A percentile compares a stretch with the other conserved stretches of the same genome.
These are phyloP conservation scores for Margaritispora aquatica DNA, from an alignment of 495 filamentous ascomycete species.

Conservation along the genomic window DNA sequence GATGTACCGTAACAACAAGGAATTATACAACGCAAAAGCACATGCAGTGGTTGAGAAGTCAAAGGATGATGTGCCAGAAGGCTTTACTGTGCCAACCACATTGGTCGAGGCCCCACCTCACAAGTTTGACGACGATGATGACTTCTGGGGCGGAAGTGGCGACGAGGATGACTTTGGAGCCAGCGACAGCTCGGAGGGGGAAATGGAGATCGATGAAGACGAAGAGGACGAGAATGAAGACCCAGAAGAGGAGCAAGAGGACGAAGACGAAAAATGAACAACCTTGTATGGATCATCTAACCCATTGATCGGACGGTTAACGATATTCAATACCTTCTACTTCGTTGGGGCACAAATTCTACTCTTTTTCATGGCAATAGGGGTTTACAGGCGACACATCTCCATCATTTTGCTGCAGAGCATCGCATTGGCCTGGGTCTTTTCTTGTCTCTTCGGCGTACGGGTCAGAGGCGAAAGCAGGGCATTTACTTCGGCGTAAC, in stretches of 20 bases:
- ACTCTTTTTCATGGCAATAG: background rate
- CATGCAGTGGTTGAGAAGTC: constrained; percentile 63
- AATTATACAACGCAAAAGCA: constrained; percentile 62
- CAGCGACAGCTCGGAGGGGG: constrained; percentile 55
- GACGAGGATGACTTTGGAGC: constrained; percentile 76
- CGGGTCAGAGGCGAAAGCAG: background rate
- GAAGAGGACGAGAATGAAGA: constrained; percentile 42
- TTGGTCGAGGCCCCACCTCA: constrained; percentile 52
- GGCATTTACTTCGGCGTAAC: background rate
- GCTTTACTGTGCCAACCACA: constrained; percentile 74
- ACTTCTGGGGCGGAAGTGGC: constrained; percentile 81
- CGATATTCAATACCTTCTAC: no score
- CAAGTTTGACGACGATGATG: constrained; percentile 62
- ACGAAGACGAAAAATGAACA: constrained; percentile 12
- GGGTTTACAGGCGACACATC: background rate
- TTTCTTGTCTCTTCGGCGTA: constrained; percentile 1
- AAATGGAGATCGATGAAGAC: constrained; percentile 46
- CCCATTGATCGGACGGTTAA: no score
- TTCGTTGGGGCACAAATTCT: background rate
- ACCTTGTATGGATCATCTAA: background rate
- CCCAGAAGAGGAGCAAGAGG: constrained; percentile 19
- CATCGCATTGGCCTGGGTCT: constrained; percentile 4
- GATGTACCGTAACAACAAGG: constrained; percentile 67
- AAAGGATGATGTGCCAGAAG: constrained; percentile 71
- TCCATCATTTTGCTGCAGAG: background rate